Percentiles rank a stretch among this genome's conserved stretches.
Conservation (phyloP, 805 yeast species). For the Cyberlindnera misumaiensis region DNA sequence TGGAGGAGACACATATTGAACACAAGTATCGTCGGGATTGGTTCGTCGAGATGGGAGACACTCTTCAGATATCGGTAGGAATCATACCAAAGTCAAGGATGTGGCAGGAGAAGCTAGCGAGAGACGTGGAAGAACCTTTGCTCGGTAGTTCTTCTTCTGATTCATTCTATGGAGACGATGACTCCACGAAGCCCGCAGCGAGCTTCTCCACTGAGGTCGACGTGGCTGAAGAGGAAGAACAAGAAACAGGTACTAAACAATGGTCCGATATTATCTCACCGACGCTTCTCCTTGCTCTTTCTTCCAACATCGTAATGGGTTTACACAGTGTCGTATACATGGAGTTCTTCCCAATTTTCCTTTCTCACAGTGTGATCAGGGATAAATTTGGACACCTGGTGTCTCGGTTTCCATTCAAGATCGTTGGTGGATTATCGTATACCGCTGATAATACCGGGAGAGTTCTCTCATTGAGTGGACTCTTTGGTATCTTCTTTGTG, state of each 20-base stretch:
- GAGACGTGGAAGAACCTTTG: conserved; percentile 1
- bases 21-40: conserved; percentile 13
- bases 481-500: conserved; percentile 14
- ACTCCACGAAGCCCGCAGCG: not conserved
- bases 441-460: conserved; percentile 16
- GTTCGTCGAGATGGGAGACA: conserved; percentile 11
- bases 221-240: not conserved
- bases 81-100: conserved; percentile 4
- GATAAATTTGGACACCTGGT: conserved; percentile 8
- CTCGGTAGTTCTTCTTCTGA: not conserved
- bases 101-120: conserved; percentile 4
- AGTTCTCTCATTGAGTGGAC: conserved; percentile 17
- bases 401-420: conserved; percentile 15
- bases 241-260: not conserved
- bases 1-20: conserved; percentile 15
- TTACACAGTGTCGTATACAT: conserved; percentile 9
- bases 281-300: conserved; percentile 5
- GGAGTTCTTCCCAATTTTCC: conserved; percentile 13
- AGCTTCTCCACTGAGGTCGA: not conserved
- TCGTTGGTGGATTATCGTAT: conserved; percentile 19
- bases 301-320: conserved; percentile 5
- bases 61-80: conserved; percentile 2
- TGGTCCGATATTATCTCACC: conserved; percentile 7
- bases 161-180: not conserved
- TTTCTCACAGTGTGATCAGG: conserved; percentile 11